These are phyloP conservation scores for Pichia kluyveri DNA, from an alignment of 805 yeast species.

Conservation along the genomic window DNA sequence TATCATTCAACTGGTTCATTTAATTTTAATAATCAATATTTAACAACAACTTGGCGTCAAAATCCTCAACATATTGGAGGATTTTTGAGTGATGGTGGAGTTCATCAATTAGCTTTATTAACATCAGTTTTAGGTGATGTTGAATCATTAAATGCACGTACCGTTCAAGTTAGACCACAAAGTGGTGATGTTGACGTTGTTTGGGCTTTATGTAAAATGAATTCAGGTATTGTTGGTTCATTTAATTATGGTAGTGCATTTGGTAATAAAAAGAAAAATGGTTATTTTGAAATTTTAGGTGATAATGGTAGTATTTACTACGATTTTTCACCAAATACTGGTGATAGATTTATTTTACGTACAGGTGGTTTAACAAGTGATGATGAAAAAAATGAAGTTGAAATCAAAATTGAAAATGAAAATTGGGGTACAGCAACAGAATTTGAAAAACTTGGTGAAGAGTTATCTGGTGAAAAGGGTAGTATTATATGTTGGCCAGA, in stretches of 20 bases:
- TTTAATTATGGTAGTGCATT: constrained; percentile 83
- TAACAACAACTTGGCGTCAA: constrained; percentile 76
- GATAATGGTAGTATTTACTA: constrained; percentile 64
- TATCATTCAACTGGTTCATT: constrained; percentile 71
- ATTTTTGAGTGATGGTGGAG: constrained; percentile 90
- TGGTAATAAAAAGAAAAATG: constrained; percentile 69
- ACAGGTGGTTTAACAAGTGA: constrained; percentile 51
- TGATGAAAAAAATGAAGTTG: constrained; percentile 29
- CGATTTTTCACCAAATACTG: constrained; percentile 49
- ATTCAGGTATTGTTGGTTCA: constrained; percentile 62
- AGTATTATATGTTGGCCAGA: constrained; percentile 43
- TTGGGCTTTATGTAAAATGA: constrained; percentile 57
- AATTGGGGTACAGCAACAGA: constrained; percentile 34
- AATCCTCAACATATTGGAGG: constrained; percentile 93
- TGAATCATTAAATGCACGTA: constrained; percentile 60
- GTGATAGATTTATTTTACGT: constrained; percentile 29
- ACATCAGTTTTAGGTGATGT: constrained; percentile 77
- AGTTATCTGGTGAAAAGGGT: constrained; percentile 18
- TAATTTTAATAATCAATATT: constrained; percentile 49
- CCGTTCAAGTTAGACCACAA: constrained; percentile 65
- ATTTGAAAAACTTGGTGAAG: constrained; percentile 38
- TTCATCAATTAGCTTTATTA: constrained; percentile 83
- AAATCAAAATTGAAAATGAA: constrained; percentile 35
- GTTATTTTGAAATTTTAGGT: constrained; percentile 67
- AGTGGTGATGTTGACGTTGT: constrained; percentile 80